Percentiles rank a stretch among this genome's conserved stretches.
phyloP scores from a whole-genome alignment of 106 monocot genomes.

The Triglochin maritima region DNA sequence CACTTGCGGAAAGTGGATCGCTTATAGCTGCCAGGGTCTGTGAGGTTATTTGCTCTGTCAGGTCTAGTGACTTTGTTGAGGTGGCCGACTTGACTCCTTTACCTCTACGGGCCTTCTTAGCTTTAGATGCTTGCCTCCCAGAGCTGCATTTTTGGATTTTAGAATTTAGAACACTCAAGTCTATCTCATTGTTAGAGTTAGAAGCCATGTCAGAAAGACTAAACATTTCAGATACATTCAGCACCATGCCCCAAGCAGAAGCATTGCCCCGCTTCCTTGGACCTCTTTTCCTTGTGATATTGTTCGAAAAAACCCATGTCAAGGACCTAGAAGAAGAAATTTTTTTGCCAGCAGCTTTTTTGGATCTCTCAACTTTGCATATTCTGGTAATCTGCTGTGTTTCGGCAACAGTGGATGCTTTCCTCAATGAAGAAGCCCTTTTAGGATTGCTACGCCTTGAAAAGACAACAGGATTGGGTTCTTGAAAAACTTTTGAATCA shows the following conservation, averaged over 20 bases:
- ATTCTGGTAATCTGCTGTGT: slow-evolving; percentile 6
- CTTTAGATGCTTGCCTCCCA: slow-evolving; percentile 7
- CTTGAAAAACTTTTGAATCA: slow-evolving; percentile 2
- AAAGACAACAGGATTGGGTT: slow-evolving; percentile 10
- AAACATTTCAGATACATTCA: slow-evolving; percentile 28
- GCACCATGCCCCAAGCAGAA: slow-evolving; percentile 54
- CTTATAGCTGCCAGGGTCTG: neutral
- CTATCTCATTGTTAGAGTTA: slow-evolving; percentile 7
- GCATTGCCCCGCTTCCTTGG: slow-evolving; percentile 15
- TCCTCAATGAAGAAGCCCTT: slow-evolving; percentile 39
- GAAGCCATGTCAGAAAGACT: slow-evolving; percentile 8
- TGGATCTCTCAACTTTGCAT: slow-evolving; percentile 18
- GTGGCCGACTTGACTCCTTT: slow-evolving; percentile 11
- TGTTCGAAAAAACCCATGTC: slow-evolving; percentile 13
- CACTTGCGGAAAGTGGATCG: slow-evolving; percentile 1
- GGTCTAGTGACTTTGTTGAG: slow-evolving; percentile 1
- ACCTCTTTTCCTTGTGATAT: slow-evolving; percentile 41
- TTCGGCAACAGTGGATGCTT: slow-evolving; percentile 11
- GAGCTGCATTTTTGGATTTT: slow-evolving; percentile 13
- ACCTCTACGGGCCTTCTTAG: slow-evolving; percentile 3
- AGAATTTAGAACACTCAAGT: slow-evolving; percentile 7
- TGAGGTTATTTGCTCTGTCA: slow-evolving; percentile 1
- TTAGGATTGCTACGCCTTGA: slow-evolving; percentile 60
- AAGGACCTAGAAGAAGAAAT: slow-evolving; percentile 7
- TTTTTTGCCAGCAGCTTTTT: slow-evolving; percentile 2